phyloP scores from a whole-genome alignment of 2,329 filamentous ascomycete species.

The Beauveria rudraprayagi region DNA sequence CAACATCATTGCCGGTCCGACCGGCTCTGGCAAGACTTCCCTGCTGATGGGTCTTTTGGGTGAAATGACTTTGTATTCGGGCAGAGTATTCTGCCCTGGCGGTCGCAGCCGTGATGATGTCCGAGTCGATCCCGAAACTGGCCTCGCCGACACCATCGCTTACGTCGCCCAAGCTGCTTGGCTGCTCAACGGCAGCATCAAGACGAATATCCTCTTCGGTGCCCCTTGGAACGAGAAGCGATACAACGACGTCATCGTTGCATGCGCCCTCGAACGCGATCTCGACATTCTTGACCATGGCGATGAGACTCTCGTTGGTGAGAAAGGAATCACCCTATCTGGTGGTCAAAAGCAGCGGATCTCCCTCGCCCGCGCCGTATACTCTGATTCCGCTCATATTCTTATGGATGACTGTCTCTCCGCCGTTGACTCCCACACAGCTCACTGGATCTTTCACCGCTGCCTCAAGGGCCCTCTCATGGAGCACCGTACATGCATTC shows the following conservation, averaged over 20 bases:
- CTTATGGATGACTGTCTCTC: constrained; percentile 92
- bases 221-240: constrained; percentile 70
- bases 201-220: constrained; percentile 91
- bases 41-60: constrained; percentile 91
- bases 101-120: constrained; percentile 81
- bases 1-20: constrained; percentile 88
- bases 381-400: constrained; percentile 85
- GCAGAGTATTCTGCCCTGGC: constrained; percentile 76
- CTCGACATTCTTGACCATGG: constrained; percentile 86
- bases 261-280: constrained; percentile 86
- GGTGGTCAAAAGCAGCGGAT: constrained; percentile 97
- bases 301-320: constrained; percentile 88
- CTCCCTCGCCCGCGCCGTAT: constrained; percentile 91
- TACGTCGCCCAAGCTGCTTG: constrained; percentile 97
- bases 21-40: constrained; percentile 92
- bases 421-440: constrained; percentile 94
- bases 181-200: constrained; percentile 92
- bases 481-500: constrained; percentile 79
- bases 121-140: constrained; percentile 70
- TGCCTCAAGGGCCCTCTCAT: constrained; percentile 87
- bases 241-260: constrained; percentile 81
- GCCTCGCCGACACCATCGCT: constrained; percentile 82
- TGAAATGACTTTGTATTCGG: constrained; percentile 84
- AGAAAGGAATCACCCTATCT: constrained; percentile 94
- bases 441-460: constrained; percentile 95